Evolutionary conservation across 2,329 filamentous ascomycete genomes (phyloP).

Genomic region (Calcarisporium arbuscula): DNA sequence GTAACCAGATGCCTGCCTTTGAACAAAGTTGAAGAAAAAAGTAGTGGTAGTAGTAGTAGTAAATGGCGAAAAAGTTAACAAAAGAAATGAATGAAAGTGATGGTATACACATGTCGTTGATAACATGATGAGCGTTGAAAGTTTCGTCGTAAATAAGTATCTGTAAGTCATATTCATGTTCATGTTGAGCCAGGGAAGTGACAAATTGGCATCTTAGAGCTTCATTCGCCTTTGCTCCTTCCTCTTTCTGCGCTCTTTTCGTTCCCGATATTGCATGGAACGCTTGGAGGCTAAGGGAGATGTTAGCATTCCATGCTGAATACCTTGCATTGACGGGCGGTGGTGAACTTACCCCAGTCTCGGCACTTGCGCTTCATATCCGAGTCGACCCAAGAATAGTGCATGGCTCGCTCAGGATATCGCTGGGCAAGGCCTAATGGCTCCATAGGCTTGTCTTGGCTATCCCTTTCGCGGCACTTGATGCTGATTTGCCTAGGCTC

Average conservation of each 20-base stretch:
- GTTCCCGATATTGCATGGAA: constrained; percentile 28
- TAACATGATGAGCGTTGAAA: no score
- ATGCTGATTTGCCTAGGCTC: constrained; percentile 30
- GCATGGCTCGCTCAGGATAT: constrained; percentile 41
- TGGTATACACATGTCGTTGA: no score
- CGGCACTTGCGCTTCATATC: constrained; percentile 30
- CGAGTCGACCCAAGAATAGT: constrained; percentile 37
- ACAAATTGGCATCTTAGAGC: no score
- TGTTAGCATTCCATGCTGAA: constrained; percentile 12
- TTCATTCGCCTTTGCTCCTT: constrained; percentile 31
- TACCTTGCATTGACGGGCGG: not conserved
- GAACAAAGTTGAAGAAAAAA: no score
- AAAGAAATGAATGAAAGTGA: no score
- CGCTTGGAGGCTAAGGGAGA: constrained; percentile 24
- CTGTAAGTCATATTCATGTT: no score
- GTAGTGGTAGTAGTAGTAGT: no score
- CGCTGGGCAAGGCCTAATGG: constrained; percentile 32
- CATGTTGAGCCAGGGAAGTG: no score
- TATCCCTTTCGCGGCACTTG: constrained; percentile 33
- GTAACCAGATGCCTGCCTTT: no score
- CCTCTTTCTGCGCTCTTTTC: constrained; percentile 29
- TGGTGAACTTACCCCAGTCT: constrained; percentile 32
- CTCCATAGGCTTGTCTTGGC: constrained; percentile 28
- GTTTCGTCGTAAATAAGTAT: no score
- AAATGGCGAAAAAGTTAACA: no score